Base-by-base conservation (phyloP, 257 asterid species). In the Anisodus acutangulus region DNA sequence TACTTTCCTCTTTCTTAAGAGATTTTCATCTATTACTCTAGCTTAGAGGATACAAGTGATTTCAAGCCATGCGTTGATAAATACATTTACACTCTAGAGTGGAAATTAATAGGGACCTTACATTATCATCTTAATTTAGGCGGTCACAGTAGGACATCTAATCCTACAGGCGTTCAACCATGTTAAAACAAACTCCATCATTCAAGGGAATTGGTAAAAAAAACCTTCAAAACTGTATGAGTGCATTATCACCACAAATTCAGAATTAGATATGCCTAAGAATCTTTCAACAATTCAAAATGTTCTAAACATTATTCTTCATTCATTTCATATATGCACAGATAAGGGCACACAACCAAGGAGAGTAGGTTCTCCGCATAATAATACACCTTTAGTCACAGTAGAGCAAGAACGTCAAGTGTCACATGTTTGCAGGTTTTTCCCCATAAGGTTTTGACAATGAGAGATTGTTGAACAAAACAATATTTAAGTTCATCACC, bases 141-240 rank as follows among this genome's bases (percentile, higher is more conserved):
- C 51, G 47, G 58, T 76, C 63, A 72, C 37, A 22, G 80, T 49
- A 74, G 81, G 62, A 12, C 47, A 76, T 26, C 45, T 49, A 51
- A 19, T 51, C 51, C 51, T 11, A 11, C 60, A 74, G 13, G 81
- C 5, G 4, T 22, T 51, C 81, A 76, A 76, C 62, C 47, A 78
- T 26, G 64, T 4, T 26, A 53, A 51, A 49, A 26, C 81, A 78
- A 68, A 51, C 81, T 78, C 81, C 81, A 22, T 76, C 26, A 78
- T 51, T 78, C 49, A 78, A 78, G 45, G 37, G 31, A 53, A 78
- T 13, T 78, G 45, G 64, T 0, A 3, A 54, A 78, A 70, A 53
- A 70, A 53, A 7, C 7, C 8, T 8, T 22, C 13, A 8, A 26
- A 78, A 78, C 13, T 78, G 63, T 26, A 13, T 15, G 17, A 76